These are phyloP conservation scores for Mesotaenium endlicherianum DNA, from an alignment of 139 green algal genomes.

Conservation along the genomic window DNA sequence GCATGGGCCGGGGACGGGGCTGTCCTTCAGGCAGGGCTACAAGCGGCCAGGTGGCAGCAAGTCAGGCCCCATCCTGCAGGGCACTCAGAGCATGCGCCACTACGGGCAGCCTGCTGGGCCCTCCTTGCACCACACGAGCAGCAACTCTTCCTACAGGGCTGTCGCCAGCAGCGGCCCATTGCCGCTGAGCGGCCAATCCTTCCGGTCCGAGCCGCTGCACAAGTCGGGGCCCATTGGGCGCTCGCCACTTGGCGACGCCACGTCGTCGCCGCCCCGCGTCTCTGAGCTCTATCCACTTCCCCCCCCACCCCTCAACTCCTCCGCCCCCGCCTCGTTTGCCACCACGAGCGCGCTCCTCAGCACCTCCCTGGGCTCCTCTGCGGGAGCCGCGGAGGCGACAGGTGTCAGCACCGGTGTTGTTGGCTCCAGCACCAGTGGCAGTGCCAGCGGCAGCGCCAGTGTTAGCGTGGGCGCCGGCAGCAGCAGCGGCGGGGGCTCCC, in stretches of 20 bases:
- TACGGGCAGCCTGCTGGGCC: too few species aligned
- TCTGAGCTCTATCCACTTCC: background rate
- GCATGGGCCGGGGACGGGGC: too few species aligned
- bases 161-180: background rate
- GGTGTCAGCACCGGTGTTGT: too few species aligned
- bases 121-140: background rate
- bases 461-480: background rate
- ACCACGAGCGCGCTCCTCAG: too few species aligned
- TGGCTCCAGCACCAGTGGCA: background rate
- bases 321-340: background rate
- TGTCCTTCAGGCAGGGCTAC: too few species aligned
- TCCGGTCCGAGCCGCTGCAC: background rate
- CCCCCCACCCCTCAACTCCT: slow-evolving; percentile 14
- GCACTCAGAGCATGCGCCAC: too few species aligned
- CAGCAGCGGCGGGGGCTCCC: background rate
- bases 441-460: background rate
- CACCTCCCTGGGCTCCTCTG: too few species aligned
- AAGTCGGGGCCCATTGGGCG: slow-evolving; percentile 21
- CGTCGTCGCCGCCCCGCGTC: slow-evolving; percentile 3
- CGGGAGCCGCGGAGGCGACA: too few species aligned
- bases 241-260: background rate
- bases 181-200: too few species aligned
- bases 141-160: background rate
- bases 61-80: background rate
- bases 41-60: background rate